Evolutionary conservation across 257 asterid species (phyloP).

Genomic region (Mitragyna speciosa): DNA sequence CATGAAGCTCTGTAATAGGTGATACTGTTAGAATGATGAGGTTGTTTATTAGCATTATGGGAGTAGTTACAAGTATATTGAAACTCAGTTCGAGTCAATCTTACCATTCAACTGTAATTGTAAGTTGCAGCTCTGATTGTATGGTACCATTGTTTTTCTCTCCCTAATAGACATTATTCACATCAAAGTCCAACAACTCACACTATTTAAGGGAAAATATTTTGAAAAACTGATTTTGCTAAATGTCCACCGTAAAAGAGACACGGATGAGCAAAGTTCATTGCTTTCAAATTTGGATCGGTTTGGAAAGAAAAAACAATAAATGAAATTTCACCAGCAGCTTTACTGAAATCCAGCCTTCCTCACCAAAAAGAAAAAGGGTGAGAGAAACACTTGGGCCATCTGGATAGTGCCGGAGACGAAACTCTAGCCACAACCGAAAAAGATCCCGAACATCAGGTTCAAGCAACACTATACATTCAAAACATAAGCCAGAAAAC

Average conservation of each 20-base stretch:
- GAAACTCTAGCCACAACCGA: neutral
- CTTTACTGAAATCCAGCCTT: neutral
- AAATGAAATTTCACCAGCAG: neutral
- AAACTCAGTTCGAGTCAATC: too few relatives aligned
- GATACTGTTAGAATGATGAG: too few relatives aligned
- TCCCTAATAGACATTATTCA: neutral
- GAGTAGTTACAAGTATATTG: too few relatives aligned
- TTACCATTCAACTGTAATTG: too few relatives aligned
- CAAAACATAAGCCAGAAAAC: neutral
- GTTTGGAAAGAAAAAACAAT: neutral
- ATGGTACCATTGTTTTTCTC: too few relatives aligned
- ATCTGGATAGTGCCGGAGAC: neutral
- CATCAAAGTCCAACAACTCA: neutral
- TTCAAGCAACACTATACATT: neutral
- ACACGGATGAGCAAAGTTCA: neutral
- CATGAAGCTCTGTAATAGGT: too few relatives aligned
- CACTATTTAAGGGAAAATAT: neutral
- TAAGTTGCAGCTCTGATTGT: too few relatives aligned
- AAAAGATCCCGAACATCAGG: too few relatives aligned
- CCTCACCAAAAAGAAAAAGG: neutral
- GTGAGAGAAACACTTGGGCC: neutral
- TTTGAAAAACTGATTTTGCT: neutral
- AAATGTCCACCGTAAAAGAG: neutral
- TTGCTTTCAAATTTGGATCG: neutral
- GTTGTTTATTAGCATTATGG: too few relatives aligned